Base-by-base conservation (phyloP, 441 rosid genomes). In the Syzygium malaccense region DNA sequence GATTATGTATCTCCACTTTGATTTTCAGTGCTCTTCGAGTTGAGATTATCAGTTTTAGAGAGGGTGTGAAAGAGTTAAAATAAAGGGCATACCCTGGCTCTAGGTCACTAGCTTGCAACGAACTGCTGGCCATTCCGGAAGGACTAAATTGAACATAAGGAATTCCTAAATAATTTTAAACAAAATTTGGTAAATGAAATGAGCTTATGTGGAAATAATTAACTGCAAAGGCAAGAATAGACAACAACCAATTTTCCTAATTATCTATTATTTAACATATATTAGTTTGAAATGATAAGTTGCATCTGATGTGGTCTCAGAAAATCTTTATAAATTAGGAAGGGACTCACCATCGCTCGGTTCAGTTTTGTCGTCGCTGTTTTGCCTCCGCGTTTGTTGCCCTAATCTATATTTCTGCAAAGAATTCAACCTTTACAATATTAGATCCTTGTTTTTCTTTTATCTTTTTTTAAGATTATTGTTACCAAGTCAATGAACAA, bases 341-440 rank as follows among this genome's bases (percentile, higher is more conserved):
- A 45, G 30, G 68, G n/a, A 37, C 92, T 89, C 83, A 94, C 97
- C 95, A 90, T 87, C 90, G 80, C 91, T 92, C 37, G 94, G 95
- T 55, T 91, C 90, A 86, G 88, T 91, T 60, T 92, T 95, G 9
- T 93, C 94, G 55, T 85, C 5, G 37, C 87, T 62, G 88, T 75
- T 89, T 83, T 92, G 97, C 91, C 91, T 96, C 55, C 90, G 90
- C 8, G 93, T 87, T 83, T 95, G 98, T 91, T 93, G 96, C 86
- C 99, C 98, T 28, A 96, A 90, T 87, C 99, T 95, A 91, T 96
- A 96, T 91, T 98, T 98, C 99, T 98, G 89, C 91, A 86, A 28
- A 90, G 49, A 84, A 88, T 54, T 55, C 58, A 85, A 19, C 62
- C 23, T 25, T 57, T 32, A 85, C 66, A 55, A 32, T 8, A 37